Evolutionary conservation across 208 protist species (phyloP).

Genomic region (Phytomonas serpens): DNA sequence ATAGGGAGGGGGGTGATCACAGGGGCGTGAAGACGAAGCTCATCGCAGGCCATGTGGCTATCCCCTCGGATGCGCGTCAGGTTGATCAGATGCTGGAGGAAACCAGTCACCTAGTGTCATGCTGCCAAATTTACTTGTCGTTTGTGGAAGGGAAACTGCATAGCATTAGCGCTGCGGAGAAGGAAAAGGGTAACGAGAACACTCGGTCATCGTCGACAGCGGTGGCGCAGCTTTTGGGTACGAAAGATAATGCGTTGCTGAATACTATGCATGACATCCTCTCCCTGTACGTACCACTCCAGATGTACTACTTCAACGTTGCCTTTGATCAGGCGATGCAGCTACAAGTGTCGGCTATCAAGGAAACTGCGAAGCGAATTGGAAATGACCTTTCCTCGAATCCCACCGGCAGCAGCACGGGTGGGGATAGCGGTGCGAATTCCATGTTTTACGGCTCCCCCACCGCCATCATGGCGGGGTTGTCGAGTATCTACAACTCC

Average conservation of each 20-base stretch:
- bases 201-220: neutral
- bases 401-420: neutral
- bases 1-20: too few relatives aligned
- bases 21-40: too few relatives aligned
- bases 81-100: slow-evolving; percentile 80
- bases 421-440: neutral
- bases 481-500: slow-evolving; percentile 48
- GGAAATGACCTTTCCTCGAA: too few relatives aligned
- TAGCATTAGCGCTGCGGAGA: neutral
- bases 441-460: slow-evolving; percentile 17
- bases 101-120: slow-evolving; percentile 81
- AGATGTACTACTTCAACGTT: slow-evolving; percentile 60
- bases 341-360: slow-evolving; percentile 30
- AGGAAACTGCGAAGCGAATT: too few relatives aligned
- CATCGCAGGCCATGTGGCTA: slow-evolving; percentile 9
- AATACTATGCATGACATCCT: slow-evolving; percentile 71
- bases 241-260: slow-evolving; percentile 51
- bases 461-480: slow-evolving; percentile 45
- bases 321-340: slow-evolving; percentile 68
- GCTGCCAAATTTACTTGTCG: slow-evolving; percentile 68
- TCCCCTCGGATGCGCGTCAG: slow-evolving; percentile 41
- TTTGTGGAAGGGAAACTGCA: slow-evolving; percentile 32
- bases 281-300: slow-evolving; percentile 65
- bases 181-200: slow-evolving; percentile 1
- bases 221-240: slow-evolving; percentile 10